Conservation (phyloP, 1,139 yeast species). For the Pichia norvegensis region DNA sequence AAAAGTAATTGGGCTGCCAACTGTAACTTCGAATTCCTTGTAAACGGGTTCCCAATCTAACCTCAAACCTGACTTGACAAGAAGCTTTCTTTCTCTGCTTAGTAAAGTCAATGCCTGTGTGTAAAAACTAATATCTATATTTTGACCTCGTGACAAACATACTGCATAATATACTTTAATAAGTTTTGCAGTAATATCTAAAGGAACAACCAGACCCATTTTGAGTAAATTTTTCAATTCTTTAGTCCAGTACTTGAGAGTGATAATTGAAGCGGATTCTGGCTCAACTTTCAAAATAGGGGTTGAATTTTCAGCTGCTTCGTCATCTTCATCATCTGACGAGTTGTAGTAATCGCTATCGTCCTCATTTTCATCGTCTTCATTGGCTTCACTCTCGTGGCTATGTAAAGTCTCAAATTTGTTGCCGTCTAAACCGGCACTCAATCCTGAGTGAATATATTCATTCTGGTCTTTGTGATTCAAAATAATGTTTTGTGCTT, state of each 20-base stretch:
- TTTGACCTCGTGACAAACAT: constrained; percentile 70
- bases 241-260: constrained; percentile 81
- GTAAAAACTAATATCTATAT: constrained; percentile 52
- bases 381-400: constrained; percentile 35
- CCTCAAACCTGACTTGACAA: constrained; percentile 35
- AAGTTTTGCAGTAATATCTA: constrained; percentile 51
- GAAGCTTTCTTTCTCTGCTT: constrained; percentile 40
- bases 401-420: constrained; percentile 35
- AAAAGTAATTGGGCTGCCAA: constrained; percentile 39
- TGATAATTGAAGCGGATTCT: constrained; percentile 64
- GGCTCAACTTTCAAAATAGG: constrained; percentile 46
- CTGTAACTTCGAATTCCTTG: constrained; percentile 37
- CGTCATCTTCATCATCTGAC: constrained; percentile 31
- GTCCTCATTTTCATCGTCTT: constrained; percentile 36
- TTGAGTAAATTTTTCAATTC: constrained; percentile 75
- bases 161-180: constrained; percentile 69
- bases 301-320: constrained; percentile 26
- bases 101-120: constrained; percentile 57
- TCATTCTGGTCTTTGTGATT: constrained; percentile 10
- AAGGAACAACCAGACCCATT: constrained; percentile 78
- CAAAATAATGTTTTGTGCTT: constrained; percentile 18
- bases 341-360: constrained; percentile 35
- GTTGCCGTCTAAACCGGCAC: constrained; percentile 21
- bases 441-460: constrained; percentile 11
- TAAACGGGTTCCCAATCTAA: constrained; percentile 50